Percentiles rank a stretch among this genome's conserved stretches.
Conservation (phyloP, 306 rosid species). For the Castanopsis chinensis region DNA sequence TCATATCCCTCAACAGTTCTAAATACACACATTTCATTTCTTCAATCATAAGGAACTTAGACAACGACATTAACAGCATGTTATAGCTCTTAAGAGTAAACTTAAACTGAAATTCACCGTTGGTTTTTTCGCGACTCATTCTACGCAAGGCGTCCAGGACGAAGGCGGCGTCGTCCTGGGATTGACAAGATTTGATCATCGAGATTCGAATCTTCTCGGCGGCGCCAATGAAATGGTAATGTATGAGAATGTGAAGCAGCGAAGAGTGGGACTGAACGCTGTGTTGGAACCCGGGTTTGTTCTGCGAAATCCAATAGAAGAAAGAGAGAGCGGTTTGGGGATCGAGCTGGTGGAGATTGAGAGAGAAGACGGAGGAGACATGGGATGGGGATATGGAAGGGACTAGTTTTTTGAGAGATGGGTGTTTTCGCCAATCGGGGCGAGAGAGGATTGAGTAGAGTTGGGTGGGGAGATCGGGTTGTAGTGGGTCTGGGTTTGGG, state of each 20-base stretch:
- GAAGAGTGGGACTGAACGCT: slow-evolving; percentile 46
- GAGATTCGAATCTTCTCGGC: slow-evolving; percentile 64
- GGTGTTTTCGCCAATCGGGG: slow-evolving; percentile 64
- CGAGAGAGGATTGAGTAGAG: slow-evolving; percentile 50
- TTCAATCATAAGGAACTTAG: slow-evolving; percentile 42
- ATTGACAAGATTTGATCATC: slow-evolving; percentile 52
- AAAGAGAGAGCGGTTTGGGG: slow-evolving; percentile 65
- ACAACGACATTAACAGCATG: slow-evolving; percentile 51
- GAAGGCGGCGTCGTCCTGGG: slow-evolving; percentile 36
- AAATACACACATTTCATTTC: slow-evolving; percentile 51
- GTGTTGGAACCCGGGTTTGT: slow-evolving; percentile 46
- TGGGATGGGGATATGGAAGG: slow-evolving; percentile 54
- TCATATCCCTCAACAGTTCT: slow-evolving; percentile 52
- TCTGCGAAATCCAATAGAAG: slow-evolving; percentile 57
- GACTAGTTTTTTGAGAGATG: slow-evolving; percentile 41
- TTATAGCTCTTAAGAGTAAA: slow-evolving; percentile 66
- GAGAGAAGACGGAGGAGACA: slow-evolving; percentile 52
- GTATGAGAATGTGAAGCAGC: slow-evolving; percentile 54
- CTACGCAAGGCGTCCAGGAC: slow-evolving; percentile 46
- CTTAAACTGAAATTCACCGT: slow-evolving; percentile 30
- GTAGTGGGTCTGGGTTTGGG: slow-evolving; percentile 15
- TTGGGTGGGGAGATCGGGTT: slow-evolving; percentile 41
- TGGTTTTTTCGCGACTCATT: slow-evolving; percentile 23
- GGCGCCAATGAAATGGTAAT: slow-evolving; percentile 38
- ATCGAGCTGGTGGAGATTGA: slow-evolving; percentile 30